Conservation (phyloP, 345 rosid species). For the Passiflora organensis region DNA sequence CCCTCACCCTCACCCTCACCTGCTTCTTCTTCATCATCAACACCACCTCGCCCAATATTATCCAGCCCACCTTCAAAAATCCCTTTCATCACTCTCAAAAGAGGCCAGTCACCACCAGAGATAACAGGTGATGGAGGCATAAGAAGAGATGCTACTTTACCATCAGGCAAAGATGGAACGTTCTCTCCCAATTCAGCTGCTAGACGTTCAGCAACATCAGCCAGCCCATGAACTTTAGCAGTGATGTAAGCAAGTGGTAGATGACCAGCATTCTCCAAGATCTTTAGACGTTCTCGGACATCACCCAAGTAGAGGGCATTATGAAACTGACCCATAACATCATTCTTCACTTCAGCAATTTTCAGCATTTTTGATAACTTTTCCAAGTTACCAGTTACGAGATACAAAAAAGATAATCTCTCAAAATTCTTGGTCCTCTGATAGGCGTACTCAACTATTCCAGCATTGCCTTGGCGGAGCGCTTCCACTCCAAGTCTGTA, state of each 20-base stretch:
- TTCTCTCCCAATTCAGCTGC: slow-evolving; percentile 67
- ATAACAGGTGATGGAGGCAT: slow-evolving; percentile 72
- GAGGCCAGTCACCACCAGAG: slow-evolving; percentile 95
- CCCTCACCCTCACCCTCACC: slow-evolving; percentile 64
- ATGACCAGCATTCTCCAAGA: slow-evolving; percentile 83
- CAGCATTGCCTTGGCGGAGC: slow-evolving; percentile 93
- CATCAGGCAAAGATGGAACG: slow-evolving; percentile 67
- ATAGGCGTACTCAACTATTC: slow-evolving; percentile 90
- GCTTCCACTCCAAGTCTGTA: slow-evolving; percentile 93
- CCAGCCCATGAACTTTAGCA: slow-evolving; percentile 76
- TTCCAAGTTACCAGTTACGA: slow-evolving; percentile 76
- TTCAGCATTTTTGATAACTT: slow-evolving; percentile 86
- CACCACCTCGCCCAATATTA: slow-evolving; percentile 42
- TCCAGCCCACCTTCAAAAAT: slow-evolving; percentile 91
- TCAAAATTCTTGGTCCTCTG: slow-evolving; percentile 96
- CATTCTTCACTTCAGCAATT: slow-evolving; percentile 90
- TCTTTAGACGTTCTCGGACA: slow-evolving; percentile 78
- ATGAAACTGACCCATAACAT: slow-evolving; percentile 96
- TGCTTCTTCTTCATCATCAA: slow-evolving; percentile 73
- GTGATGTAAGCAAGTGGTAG: slow-evolving; percentile 83
- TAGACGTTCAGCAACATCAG: slow-evolving; percentile 64
- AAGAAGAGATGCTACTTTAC: slow-evolving; percentile 63
- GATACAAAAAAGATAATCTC: slow-evolving; percentile 90
- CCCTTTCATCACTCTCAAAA: slow-evolving; percentile 87
- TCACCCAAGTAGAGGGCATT: slow-evolving; percentile 90